Conservation (phyloP, 78 protist species). For the Dictyostelium intermedium region DNA sequence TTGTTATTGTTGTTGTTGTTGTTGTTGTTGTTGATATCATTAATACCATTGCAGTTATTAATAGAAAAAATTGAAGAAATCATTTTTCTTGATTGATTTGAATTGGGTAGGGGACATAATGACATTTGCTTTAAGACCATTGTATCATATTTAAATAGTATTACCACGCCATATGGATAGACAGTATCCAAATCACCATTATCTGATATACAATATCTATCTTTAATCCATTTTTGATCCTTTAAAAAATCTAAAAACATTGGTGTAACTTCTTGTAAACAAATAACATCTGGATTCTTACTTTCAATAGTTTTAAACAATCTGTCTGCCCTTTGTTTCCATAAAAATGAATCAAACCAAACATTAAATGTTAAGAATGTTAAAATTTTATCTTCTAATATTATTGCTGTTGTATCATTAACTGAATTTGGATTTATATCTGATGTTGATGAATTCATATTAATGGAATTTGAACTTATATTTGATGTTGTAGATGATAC, state of each 20-base stretch:
- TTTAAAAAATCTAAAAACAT: conserved; percentile 39
- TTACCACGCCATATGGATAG: conserved; percentile 49
- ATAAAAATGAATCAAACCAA: conserved; percentile 65
- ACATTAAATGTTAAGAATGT: conserved; percentile 57
- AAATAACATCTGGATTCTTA: conserved; percentile 27
- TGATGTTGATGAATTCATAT: background rate
- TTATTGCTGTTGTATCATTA: background rate
- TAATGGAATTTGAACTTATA: background rate
- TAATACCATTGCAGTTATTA: background rate
- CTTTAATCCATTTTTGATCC: conserved; percentile 22
- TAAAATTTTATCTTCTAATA: background rate
- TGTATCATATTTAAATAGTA: conserved; percentile 16
- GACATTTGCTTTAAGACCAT: background rate
- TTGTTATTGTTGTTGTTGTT: background rate
- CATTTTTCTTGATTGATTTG: conserved; percentile 24
- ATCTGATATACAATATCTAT: conserved; percentile 50
- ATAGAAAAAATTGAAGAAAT: background rate
- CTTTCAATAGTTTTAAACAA: conserved; percentile 1
- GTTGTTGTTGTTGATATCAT: background rate
- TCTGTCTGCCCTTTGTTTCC: conserved; percentile 39
- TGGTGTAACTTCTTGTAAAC: conserved; percentile 76
- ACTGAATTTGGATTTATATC: background rate
- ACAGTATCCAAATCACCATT: conserved; percentile 69
- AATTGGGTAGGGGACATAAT: conserved; percentile 31
- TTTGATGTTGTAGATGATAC: background rate